phyloP scores from a whole-genome alignment of 2,329 filamentous ascomycete species.

The Chaetomiaceae sp. region DNA sequence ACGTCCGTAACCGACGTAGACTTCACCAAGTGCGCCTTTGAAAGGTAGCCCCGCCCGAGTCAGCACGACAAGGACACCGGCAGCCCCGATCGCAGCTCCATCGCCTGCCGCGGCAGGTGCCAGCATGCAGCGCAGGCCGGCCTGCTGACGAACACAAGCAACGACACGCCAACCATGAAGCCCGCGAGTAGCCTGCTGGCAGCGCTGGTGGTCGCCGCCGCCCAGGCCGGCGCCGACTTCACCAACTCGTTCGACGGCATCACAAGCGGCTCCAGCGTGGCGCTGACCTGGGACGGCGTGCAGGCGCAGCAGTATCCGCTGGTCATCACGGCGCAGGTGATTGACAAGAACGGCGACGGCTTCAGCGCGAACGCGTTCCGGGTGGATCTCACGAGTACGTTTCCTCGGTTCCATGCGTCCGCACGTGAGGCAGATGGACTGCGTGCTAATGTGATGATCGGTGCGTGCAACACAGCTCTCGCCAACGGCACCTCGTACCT shows the following conservation, averaged over 20 bases:
- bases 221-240: conserved; percentile 16
- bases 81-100: too few species aligned
- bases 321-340: conserved; percentile 22
- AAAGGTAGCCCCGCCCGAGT: neutral
- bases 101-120: neutral
- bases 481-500: conserved; percentile 19
- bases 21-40: too few species aligned
- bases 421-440: too few species aligned
- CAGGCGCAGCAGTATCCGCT: conserved; percentile 21
- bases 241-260: conserved; percentile 24
- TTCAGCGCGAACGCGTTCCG: conserved; percentile 19
- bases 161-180: conserved; percentile 1
- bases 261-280: conserved; percentile 15
- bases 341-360: conserved; percentile 20
- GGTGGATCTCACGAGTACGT: conserved; percentile 24
- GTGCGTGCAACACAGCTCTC: conserved; percentile 8
- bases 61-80: too few species aligned
- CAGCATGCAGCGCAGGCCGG: conserved; percentile 4
- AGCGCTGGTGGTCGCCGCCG: neutral
- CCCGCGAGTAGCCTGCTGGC: conserved; percentile 3
- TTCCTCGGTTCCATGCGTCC: too few species aligned
- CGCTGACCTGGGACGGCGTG: conserved; percentile 21
- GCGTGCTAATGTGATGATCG: too few species aligned
- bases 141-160: neutral
- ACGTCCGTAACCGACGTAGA: too few species aligned